phyloP scores from a whole-genome alignment of 352 stramenopile species.

The Hyaloperonospora arabidopsidis region DNA sequence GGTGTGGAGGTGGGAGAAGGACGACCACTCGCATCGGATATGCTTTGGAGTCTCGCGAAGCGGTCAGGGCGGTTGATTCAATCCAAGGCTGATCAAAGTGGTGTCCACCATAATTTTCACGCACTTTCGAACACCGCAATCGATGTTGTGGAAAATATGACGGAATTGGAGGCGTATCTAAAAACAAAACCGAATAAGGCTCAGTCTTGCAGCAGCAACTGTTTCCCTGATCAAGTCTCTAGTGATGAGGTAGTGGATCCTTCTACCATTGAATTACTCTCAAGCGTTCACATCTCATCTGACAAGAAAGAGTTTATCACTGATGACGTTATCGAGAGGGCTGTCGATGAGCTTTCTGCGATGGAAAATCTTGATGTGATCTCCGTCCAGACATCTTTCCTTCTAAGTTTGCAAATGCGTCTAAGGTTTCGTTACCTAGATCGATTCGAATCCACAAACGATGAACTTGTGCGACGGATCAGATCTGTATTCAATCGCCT shows the following conservation, averaged over 20 bases:
- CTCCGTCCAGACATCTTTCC: slow-evolving; percentile 24
- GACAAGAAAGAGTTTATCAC: not conserved
- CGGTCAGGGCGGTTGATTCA: slow-evolving; percentile 10
- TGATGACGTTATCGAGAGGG: slow-evolving; percentile 15
- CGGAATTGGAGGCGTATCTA: slow-evolving; percentile 13
- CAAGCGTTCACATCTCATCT: slow-evolving; percentile 2
- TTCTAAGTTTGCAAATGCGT: slow-evolving; percentile 28
- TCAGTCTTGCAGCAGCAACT: not conserved
- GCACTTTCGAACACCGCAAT: not conserved
- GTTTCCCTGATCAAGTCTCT: slow-evolving; percentile 1
- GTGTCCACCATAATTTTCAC: not conserved
- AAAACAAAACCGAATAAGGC: not conserved
- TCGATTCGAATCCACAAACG: slow-evolving; percentile 1
- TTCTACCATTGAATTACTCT: slow-evolving; percentile 17
- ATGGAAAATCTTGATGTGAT: slow-evolving; percentile 12
- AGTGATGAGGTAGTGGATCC: slow-evolving; percentile 4
- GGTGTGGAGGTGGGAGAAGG: not conserved
- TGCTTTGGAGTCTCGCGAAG: slow-evolving; percentile 12
- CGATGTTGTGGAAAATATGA: not conserved
- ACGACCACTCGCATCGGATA: not conserved
- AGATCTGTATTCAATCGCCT: slow-evolving; percentile 32
- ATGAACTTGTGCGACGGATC: slow-evolving; percentile 17
- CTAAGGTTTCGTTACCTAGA: slow-evolving; percentile 9
- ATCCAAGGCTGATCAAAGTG: not conserved
- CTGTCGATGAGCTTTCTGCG: slow-evolving; percentile 20